These are phyloP conservation scores for Neofusicoccum parvum DNA, from an alignment of 2,329 filamentous ascomycete genomes.

Conservation along the genomic window DNA sequence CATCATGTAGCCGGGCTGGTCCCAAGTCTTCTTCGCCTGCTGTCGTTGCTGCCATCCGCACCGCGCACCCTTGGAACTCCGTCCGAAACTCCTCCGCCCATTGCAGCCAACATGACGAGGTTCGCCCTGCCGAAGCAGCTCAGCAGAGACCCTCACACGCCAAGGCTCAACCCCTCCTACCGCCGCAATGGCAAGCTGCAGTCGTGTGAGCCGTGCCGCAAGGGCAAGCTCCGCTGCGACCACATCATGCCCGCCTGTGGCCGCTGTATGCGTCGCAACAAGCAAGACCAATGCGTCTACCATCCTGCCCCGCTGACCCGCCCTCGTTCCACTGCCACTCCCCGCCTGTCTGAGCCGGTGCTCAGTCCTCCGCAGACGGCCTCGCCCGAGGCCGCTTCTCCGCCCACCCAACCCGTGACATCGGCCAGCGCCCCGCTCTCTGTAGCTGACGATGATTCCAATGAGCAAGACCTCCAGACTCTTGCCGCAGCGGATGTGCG, in stretches of 20 bases:
- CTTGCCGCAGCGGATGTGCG: slow-evolving; percentile 10
- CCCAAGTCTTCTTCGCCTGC: background rate
- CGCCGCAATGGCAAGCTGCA: slow-evolving; percentile 42
- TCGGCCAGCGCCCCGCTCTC: background rate
- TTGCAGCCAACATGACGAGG: background rate
- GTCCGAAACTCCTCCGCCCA: background rate
- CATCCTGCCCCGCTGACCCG: slow-evolving; percentile 38
- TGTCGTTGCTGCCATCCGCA: too few relatives aligned
- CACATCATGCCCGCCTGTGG: slow-evolving; percentile 40
- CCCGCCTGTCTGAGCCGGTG: background rate
- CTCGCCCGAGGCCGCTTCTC: background rate
- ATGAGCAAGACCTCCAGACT: background rate
- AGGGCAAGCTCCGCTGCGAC: slow-evolving; percentile 26
- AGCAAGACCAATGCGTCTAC: slow-evolving; percentile 36
- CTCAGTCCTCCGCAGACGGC: slow-evolving; percentile 11
- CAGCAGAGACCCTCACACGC: background rate
- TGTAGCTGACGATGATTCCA: background rate
- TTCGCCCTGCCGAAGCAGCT: slow-evolving; percentile 13
- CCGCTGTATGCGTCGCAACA: slow-evolving; percentile 33
- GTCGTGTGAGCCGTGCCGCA: slow-evolving; percentile 40
- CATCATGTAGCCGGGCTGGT: background rate
- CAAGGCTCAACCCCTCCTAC: slow-evolving; percentile 22
- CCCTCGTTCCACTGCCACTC: background rate
- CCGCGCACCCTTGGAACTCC: background rate
- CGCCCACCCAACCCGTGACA: background rate